Base-by-base conservation (phyloP, 1,284 basidiomycete genomes). In the Cutaneotrichosporon sp. region DNA sequence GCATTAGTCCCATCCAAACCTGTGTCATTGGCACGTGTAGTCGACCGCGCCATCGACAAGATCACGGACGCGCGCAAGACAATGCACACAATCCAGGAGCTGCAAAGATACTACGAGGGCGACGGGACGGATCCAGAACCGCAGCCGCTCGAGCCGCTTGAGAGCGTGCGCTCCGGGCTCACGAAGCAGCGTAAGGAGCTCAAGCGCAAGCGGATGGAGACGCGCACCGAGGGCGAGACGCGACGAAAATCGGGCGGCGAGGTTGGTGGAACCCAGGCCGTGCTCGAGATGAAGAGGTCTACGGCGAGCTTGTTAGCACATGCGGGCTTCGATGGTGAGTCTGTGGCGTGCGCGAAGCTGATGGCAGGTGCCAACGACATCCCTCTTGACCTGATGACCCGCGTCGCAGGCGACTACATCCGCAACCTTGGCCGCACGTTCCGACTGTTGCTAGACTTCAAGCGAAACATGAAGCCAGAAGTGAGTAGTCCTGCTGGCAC, bases 341-440 rank as follows among this genome's bases (percentile, higher is more conserved):
- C 18, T 26, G 30, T 52, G 21, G 14, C 14, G 40, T 13, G 5
- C n/a, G 16, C 42, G 16, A 46, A 26, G 13, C 55, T 65, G 50
- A 63, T 50, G 5, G 4, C 66, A 84, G 83, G 80, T n/a, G 76
- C 81, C 18, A 81, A 81, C 30, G 85, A 86, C 65, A 83, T 84
- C 11, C 87, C 94, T 0, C 78, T 97, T 49, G 89, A 93, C 69
- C 88, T 94, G 16, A 81, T 98, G n/a, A 85, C 89, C 0, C 85
- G 89, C 56, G 88, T 96, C 4, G 85, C 89, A 0, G 84, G 87
- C 0, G 91, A 96, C 72, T 97, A 92, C 78, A 74, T 98, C 1
- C 80, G 86, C 49, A 96, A 93, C 72, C 85, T 98, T 40, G 96
- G 95, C 2, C 85, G 89, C 56, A 96, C 92, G 13, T 86, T 97